Conservation (phyloP, 352 stramenopile genomes). For the Phytophthora citrophthora region DNA sequence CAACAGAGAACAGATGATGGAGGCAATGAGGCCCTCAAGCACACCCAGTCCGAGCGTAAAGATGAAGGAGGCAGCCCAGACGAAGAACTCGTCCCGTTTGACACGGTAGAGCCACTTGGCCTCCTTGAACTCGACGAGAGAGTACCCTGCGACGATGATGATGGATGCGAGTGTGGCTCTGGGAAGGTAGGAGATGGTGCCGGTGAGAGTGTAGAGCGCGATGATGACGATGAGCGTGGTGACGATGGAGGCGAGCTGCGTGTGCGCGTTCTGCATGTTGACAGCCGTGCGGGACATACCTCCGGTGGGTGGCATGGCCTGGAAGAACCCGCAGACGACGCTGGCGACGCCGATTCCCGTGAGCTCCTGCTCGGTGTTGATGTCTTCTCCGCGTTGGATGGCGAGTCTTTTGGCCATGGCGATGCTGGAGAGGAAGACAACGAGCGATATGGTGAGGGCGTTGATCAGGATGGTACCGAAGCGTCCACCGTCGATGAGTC, state of each 20-base stretch:
- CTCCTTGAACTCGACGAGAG: conserved; percentile 88
- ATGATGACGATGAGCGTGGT: conserved; percentile 84
- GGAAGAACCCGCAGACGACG: conserved; percentile 84
- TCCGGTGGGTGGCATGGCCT: conserved; percentile 83
- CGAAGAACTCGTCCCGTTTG: conserved; percentile 62
- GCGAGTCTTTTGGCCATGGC: conserved; percentile 88
- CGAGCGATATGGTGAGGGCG: conserved; percentile 70
- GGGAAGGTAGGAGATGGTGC: conserved; percentile 86
- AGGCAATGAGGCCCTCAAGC: conserved; percentile 52
- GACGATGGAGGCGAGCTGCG: conserved; percentile 83
- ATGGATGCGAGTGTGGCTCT: conserved; percentile 80
- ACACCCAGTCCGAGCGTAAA: conserved; percentile 57
- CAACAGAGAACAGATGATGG: conserved; percentile 61
- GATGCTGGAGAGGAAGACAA: conserved; percentile 91
- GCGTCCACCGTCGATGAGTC: conserved; percentile 42
- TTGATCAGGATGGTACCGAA: conserved; percentile 63
- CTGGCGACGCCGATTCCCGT: conserved; percentile 87
- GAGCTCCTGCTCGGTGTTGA: conserved; percentile 83
- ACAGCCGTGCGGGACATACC: conserved; percentile 91
- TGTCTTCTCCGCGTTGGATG: conserved; percentile 67
- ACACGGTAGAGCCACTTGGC: conserved; percentile 82
- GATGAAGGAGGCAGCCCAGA: conserved; percentile 58
- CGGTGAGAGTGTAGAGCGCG: conserved; percentile 83
- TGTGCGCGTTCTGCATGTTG: conserved; percentile 87
- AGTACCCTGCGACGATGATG: conserved; percentile 90